Percentiles rank a stretch among this genome's conserved stretches.
Conservation (phyloP, 441 rosid species). For the Eutrema salsugineum region DNA sequence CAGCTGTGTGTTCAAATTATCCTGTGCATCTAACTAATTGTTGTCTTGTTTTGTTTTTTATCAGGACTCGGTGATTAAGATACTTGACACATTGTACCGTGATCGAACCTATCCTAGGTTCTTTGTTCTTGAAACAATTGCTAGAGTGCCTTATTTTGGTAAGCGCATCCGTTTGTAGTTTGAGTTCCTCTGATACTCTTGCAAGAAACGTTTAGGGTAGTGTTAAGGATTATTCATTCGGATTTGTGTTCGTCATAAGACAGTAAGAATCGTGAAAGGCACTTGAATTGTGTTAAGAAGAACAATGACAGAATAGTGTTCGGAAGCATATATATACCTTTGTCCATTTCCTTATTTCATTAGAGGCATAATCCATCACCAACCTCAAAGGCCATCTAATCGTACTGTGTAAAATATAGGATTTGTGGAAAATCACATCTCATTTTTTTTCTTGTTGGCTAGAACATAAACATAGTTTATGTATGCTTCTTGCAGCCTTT, state of each 20-base stretch:
- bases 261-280: not conserved
- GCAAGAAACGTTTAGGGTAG: not conserved
- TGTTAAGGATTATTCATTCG: not conserved
- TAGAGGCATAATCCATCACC: not conserved
- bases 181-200: not conserved
- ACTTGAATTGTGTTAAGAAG: not conserved
- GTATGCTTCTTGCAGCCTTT: constrained; percentile 55
- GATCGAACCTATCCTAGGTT: constrained; percentile 86
- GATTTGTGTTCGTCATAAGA: not conserved
- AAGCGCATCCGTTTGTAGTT: constrained; percentile 27
- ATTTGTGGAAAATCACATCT: not conserved
- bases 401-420: not conserved
- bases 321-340: not conserved
- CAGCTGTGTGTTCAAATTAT: not conserved
- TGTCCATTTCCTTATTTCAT: not conserved
- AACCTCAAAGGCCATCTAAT: not conserved
- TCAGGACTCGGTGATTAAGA: constrained; percentile 85
- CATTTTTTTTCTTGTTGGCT: not conserved
- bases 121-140: constrained; percentile 90
- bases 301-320: not conserved
- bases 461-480: not conserved
- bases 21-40: not conserved
- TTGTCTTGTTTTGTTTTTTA: not conserved
- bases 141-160: constrained; percentile 97
- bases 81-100: constrained; percentile 73